These are phyloP conservation scores for Chaetomium tenue DNA, from an alignment of 495 filamentous ascomycete species.

Conservation along the genomic window DNA sequence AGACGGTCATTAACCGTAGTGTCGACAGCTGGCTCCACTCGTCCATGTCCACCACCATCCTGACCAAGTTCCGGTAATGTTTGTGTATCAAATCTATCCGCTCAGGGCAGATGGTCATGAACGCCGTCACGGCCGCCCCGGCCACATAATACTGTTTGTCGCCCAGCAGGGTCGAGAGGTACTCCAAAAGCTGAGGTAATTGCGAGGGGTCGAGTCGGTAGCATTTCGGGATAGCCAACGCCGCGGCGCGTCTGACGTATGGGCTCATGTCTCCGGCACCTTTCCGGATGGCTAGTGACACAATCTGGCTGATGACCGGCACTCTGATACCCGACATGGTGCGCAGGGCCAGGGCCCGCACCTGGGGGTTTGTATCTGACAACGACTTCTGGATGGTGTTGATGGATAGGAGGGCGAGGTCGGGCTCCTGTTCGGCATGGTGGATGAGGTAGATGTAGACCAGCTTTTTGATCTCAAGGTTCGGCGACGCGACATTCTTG, in stretches of 20 bases:
- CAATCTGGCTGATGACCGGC: conserved; percentile 97
- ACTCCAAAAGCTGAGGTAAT: conserved; percentile 77
- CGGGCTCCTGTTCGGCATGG: conserved; percentile 92
- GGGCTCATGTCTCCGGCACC: conserved; percentile 92
- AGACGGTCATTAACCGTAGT: conserved; percentile 74
- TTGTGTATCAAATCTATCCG: conserved; percentile 84
- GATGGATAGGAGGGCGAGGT: conserved; percentile 92
- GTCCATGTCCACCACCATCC: conserved; percentile 97
- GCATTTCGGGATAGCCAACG: conserved; percentile 95
- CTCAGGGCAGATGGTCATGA: conserved; percentile 83
- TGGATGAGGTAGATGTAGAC: conserved; percentile 97
- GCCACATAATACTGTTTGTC: conserved; percentile 95
- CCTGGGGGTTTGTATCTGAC: conserved; percentile 84
- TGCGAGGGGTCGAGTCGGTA: conserved; percentile 89
- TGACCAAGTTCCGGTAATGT: conserved; percentile 78
- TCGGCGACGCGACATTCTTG: conserved; percentile 91
- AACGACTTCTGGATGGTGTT: conserved; percentile 98
- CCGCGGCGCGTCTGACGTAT: conserved; percentile 87
- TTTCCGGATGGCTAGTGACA: conserved; percentile 91
- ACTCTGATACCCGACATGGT: conserved; percentile 96
- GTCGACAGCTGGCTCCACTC: conserved; percentile 93
- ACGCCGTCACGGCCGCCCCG: conserved; percentile 86
- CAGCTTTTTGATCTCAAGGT: conserved; percentile 91
- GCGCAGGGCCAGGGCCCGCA: conserved; percentile 84
- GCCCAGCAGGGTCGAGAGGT: conserved; percentile 69